phyloP scores from a whole-genome alignment of 257 asterid species.

The Salvia splendens region DNA sequence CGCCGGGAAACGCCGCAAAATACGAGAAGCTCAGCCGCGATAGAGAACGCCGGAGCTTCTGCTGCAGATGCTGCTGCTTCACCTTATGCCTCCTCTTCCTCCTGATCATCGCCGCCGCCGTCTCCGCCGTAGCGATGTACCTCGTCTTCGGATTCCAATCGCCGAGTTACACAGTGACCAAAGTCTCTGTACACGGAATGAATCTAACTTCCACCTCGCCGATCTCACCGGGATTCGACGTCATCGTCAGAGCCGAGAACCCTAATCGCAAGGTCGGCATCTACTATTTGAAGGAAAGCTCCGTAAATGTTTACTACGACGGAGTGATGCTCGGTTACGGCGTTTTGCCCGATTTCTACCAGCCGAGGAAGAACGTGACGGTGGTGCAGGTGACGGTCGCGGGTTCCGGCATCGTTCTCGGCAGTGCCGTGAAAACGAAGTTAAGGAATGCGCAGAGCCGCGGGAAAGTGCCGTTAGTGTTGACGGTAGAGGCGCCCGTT shows the following conservation, averaged over 20 bases:
- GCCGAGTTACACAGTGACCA: constrained; percentile 54
- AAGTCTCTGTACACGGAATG: constrained; percentile 49
- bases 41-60: constrained; percentile 43
- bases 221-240: constrained; percentile 63
- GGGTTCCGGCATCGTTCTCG: constrained; percentile 56
- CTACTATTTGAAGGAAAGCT: constrained; percentile 46
- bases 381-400: constrained; percentile 43
- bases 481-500: constrained; percentile 57
- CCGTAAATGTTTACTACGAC: constrained; percentile 44
- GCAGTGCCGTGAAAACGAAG: constrained; percentile 41
- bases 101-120: constrained; percentile 43
- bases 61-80: constrained; percentile 53
- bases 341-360: constrained; percentile 62
- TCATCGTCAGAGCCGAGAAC: constrained; percentile 65
- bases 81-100: constrained; percentile 33
- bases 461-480: constrained; percentile 55
- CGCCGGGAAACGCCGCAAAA: constrained; percentile 51
- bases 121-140: constrained; percentile 71
- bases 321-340: constrained; percentile 56
- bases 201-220: constrained; percentile 54
- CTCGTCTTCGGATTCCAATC: constrained; percentile 69
- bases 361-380: constrained; percentile 71
- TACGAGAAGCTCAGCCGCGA: constrained; percentile 22
- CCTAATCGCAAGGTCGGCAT: constrained; percentile 77
- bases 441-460: constrained; percentile 41